Conservation (phyloP, 148 eudicot genomes). For the Drosera capensis region DNA sequence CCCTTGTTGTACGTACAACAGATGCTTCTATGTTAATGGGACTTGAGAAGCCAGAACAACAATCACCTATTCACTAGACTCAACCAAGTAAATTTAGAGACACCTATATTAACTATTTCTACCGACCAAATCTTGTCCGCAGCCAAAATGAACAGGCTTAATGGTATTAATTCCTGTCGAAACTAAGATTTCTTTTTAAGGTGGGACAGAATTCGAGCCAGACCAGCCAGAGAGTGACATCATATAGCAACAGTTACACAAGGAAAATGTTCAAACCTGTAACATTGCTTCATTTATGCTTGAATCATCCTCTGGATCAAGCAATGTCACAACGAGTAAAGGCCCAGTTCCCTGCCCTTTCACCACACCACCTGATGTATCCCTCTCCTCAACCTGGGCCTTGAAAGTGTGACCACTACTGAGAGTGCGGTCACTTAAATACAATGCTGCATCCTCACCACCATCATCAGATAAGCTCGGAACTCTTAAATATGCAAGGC, state of each 20-base stretch:
- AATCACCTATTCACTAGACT: no score
- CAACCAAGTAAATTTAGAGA: no score
- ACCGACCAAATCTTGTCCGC: no score
- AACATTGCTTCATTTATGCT: slow-evolving; percentile 69
- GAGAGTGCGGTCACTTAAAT: slow-evolving; percentile 46
- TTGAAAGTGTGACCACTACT: slow-evolving; percentile 43
- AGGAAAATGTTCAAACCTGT: slow-evolving; percentile 35
- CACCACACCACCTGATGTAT: slow-evolving; percentile 70
- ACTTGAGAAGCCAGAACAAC: no score
- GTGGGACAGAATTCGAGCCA: neutral
- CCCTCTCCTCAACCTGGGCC: slow-evolving; percentile 68
- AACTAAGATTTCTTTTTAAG: neutral
- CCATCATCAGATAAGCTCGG: slow-evolving; percentile 73
- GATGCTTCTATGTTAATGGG: no score
- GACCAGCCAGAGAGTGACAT: neutral
- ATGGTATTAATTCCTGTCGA: no score
- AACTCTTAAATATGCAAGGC: slow-evolving; percentile 71
- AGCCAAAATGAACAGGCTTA: no score
- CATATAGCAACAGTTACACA: neutral
- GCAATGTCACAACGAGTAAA: slow-evolving; percentile 47
- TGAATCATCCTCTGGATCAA: slow-evolving; percentile 30
- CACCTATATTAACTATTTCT: no score
- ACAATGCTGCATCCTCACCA: slow-evolving; percentile 74
- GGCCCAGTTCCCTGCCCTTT: slow-evolving; percentile 93
- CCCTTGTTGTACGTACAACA: no score